Evolutionary conservation across 352 stramenopile genomes (phyloP).

Genomic region (Proteromonas lacertae): DNA sequence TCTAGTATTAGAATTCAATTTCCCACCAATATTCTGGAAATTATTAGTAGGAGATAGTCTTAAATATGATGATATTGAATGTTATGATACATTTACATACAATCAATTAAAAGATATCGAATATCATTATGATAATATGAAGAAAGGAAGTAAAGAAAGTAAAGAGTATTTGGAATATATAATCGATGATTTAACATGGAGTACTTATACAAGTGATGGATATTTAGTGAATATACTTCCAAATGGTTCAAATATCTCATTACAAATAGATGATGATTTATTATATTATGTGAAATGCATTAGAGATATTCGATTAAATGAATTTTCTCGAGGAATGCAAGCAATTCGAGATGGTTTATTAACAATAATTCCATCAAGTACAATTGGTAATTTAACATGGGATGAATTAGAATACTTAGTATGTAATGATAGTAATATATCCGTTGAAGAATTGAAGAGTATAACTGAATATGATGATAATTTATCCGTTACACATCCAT

Average conservation of each 20-base stretch:
- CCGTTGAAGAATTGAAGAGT: slow-evolving; percentile 10
- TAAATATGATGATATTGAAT: slow-evolving; percentile 1
- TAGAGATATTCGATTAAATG: slow-evolving; percentile 4
- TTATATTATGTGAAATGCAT: no score
- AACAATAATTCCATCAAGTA: slow-evolving; percentile 34
- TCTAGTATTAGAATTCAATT: slow-evolving; percentile 14
- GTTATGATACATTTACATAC: not conserved
- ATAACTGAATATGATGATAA: slow-evolving; percentile 38
- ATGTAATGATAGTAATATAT: slow-evolving; percentile 5
- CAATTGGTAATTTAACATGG: slow-evolving; percentile 20
- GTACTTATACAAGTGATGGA: slow-evolving; percentile 2
- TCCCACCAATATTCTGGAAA: slow-evolving; percentile 12
- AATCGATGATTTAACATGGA: slow-evolving; percentile 5
- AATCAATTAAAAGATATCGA: no score
- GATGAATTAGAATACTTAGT: slow-evolving; percentile 11
- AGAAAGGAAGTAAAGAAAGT: no score
- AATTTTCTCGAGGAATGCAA: slow-evolving; percentile 4
- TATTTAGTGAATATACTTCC: slow-evolving; percentile 4
- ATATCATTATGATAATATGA: no score
- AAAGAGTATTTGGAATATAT: no score
- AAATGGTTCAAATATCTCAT: slow-evolving; percentile 1
- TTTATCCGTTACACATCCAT: slow-evolving; percentile 31
- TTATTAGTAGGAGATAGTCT: slow-evolving; percentile 6
- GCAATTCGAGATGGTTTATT: slow-evolving; percentile 29
- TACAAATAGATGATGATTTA: slow-evolving; percentile 7